Evolutionary conservation across 495 filamentous ascomycete species (phyloP).

Genomic region (Filosporella fistucella): DNA sequence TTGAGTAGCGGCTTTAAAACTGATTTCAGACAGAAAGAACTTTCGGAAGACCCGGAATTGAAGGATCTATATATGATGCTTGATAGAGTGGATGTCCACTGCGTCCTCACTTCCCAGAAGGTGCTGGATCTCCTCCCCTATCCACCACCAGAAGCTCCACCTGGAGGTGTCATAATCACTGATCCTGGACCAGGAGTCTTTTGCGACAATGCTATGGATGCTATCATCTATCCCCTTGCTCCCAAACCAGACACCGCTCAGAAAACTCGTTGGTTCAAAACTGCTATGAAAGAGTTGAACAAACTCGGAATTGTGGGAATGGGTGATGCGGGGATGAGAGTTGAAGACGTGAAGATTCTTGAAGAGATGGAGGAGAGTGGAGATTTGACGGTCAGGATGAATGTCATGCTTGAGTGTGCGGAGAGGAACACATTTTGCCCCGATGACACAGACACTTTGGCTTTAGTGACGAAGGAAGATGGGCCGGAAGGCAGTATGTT

Average conservation of each 20-base stretch:
- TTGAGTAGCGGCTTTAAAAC: slow-evolving; percentile 19
- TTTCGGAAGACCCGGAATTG: slow-evolving; percentile 44
- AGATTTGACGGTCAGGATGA: slow-evolving; percentile 50
- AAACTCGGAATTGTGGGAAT: slow-evolving; percentile 56
- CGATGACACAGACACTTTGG: slow-evolving; percentile 26
- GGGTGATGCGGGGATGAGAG: slow-evolving; percentile 56
- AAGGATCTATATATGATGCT: slow-evolving; percentile 58
- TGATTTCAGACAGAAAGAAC: slow-evolving; percentile 34
- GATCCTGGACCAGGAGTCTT: slow-evolving; percentile 59
- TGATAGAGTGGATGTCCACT: slow-evolving; percentile 62
- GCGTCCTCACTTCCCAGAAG: slow-evolving; percentile 56
- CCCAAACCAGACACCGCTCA: slow-evolving; percentile 43
- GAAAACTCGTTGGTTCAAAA: slow-evolving; percentile 43
- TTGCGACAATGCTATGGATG: slow-evolving; percentile 65
- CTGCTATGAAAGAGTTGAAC: slow-evolving; percentile 53
- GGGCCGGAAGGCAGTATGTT: slow-evolving; percentile 11
- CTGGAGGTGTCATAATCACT: slow-evolving; percentile 53
- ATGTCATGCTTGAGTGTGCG: slow-evolving; percentile 60
- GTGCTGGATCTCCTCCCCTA: slow-evolving; percentile 49
- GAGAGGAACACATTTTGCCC: slow-evolving; percentile 57
- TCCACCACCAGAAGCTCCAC: slow-evolving; percentile 42
- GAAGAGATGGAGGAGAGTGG: slow-evolving; percentile 38
- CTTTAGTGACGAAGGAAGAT: slow-evolving; percentile 4
- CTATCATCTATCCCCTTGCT: slow-evolving; percentile 44
- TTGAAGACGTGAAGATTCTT: slow-evolving; percentile 44